phyloP scores from a whole-genome alignment of 257 asterid species.

The Cynanchum wilfordii region DNA sequence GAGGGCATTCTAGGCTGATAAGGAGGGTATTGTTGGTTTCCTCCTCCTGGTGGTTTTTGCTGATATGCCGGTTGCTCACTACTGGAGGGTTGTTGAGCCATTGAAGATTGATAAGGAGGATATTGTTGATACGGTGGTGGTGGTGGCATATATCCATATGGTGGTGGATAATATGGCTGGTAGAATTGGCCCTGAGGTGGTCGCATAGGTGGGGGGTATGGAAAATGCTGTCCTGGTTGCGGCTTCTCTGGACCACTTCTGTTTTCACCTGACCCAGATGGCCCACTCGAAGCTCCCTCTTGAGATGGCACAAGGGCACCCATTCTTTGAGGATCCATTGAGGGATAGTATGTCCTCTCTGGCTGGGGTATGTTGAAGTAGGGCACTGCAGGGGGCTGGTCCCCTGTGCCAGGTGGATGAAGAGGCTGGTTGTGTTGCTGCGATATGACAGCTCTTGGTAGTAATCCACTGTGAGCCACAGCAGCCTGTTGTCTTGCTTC shows the following conservation, averaged over 20 bases:
- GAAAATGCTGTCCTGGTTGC: slow-evolving; percentile 43
- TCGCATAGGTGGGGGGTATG: slow-evolving; percentile 52
- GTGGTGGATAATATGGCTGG: slow-evolving; percentile 60
- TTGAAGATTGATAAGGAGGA: slow-evolving; percentile 42
- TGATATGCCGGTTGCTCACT: slow-evolving; percentile 40
- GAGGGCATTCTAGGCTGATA: slow-evolving; percentile 14
- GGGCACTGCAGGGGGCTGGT: slow-evolving; percentile 55
- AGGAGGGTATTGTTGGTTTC: slow-evolving; percentile 12
- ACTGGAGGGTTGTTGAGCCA: slow-evolving; percentile 47
- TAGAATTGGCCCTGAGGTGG: slow-evolving; percentile 77
- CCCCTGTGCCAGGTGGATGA: slow-evolving; percentile 51
- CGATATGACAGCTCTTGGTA: slow-evolving; percentile 86
- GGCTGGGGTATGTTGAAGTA: slow-evolving; percentile 89
- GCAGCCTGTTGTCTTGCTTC: slow-evolving; percentile 76
- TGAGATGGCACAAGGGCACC: slow-evolving; percentile 72
- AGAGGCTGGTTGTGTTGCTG: slow-evolving; percentile 84
- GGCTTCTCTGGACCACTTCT: slow-evolving; percentile 38
- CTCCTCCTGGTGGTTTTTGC: slow-evolving; percentile 33
- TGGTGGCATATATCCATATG: slow-evolving; percentile 65
- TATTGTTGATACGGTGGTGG: slow-evolving; percentile 59
- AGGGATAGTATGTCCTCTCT: slow-evolving; percentile 76
- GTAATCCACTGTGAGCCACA: slow-evolving; percentile 72
- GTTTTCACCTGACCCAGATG: slow-evolving; percentile 51
- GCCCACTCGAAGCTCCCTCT: slow-evolving; percentile 62
- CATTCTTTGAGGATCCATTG: slow-evolving; percentile 99